Conservation (phyloP, 495 filamentous ascomycete species). For the Aspergillus incahuasiensis region DNA sequence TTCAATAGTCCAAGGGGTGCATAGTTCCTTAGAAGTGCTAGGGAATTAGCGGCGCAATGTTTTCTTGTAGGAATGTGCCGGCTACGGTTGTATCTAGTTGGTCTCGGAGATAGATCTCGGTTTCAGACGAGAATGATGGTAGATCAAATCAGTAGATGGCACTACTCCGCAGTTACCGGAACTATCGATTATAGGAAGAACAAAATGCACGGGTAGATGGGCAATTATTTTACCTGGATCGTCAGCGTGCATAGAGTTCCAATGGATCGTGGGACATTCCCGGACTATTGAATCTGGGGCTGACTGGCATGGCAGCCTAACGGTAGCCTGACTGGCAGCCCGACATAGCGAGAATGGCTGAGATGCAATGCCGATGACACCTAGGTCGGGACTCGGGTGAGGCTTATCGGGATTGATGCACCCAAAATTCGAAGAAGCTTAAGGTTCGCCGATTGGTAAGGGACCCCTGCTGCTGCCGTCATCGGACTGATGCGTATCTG, state of each 20-base stretch:
- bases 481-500: not conserved
- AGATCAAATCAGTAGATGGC: no score
- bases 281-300: not conserved
- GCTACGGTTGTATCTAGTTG: no score
- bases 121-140: no score
- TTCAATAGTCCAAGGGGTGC: no score
- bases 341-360: no score
- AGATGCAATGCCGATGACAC: no score
- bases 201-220: no score
- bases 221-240: not conserved
- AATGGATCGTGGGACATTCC: not conserved
- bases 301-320: no score
- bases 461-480: not conserved
- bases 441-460: not conserved
- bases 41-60: not conserved
- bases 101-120: not conserved
- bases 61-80: not conserved
- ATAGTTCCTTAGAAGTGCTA: not conserved
- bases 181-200: no score
- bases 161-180: no score
- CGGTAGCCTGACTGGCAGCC: no score
- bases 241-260: not conserved
- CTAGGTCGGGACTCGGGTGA: not conserved
- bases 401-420: not conserved
- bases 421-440: no score